phyloP scores from a whole-genome alignment of 2,329 filamentous ascomycete species.

The Acrocalymma vagum region DNA sequence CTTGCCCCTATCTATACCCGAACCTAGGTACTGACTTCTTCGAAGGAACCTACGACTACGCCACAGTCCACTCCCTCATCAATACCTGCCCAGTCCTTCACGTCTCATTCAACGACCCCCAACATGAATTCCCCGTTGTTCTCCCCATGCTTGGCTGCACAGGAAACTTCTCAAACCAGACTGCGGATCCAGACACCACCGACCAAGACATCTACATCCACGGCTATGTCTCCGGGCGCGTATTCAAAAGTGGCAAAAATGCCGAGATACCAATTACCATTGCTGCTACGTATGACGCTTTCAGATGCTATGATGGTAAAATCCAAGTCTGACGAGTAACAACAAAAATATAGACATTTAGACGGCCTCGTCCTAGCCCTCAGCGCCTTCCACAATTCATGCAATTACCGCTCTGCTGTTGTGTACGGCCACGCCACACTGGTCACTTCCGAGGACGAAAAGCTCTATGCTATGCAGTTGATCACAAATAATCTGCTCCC shows the following conservation, averaged over 20 bases:
- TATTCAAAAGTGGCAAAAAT: conserved; percentile 59
- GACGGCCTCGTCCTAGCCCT: conserved; percentile 46
- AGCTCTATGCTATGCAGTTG: conserved; percentile 35
- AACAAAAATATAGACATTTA: conserved; percentile 29
- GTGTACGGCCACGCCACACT: conserved; percentile 38
- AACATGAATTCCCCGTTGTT: conserved; percentile 63
- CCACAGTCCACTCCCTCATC: conserved; percentile 43
- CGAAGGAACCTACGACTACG: conserved; percentile 43
- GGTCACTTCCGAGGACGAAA: conserved; percentile 30
- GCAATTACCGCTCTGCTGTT: conserved; percentile 45
- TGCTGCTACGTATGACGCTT: conserved; percentile 50
- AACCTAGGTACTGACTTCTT: background rate
- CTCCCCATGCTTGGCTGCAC: conserved; percentile 53
- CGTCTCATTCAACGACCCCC: conserved; percentile 44
- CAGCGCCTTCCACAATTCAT: conserved; percentile 45
- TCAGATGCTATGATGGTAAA: background rate
- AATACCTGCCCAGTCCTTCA: conserved; percentile 43
- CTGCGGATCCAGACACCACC: conserved; percentile 67
- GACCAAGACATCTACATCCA: conserved; percentile 43
- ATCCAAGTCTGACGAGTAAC: too few species aligned
- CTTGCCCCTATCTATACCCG: background rate
- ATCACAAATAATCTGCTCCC: conserved; percentile 47
- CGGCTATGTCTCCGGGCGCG: conserved; percentile 59
- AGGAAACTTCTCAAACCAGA: conserved; percentile 47
- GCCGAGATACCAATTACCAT: conserved; percentile 35